phyloP scores from a whole-genome alignment of 805 yeast species.

The Blastobotrys peoriensis region DNA sequence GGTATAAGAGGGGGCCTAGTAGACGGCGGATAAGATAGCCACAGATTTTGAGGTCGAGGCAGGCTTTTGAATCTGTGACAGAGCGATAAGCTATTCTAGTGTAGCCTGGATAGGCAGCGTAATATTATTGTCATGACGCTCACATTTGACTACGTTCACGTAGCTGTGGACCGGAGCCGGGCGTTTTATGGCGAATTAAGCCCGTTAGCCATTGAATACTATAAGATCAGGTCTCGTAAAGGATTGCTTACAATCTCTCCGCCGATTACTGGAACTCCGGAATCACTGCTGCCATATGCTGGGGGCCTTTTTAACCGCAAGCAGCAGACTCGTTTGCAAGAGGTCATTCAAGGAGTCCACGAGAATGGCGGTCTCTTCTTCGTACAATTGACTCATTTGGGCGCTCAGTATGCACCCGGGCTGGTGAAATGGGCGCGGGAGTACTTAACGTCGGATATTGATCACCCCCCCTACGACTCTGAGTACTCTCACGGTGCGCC shows the following conservation, averaged over 20 bases:
- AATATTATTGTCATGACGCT: no score
- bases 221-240: not conserved
- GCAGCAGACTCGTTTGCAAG: conserved; percentile 77
- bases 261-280: not conserved
- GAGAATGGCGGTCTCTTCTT: conserved; percentile 32
- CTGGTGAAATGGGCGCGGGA: conserved; percentile 6
- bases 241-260: not conserved
- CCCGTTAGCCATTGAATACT: not conserved
- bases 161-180: not conserved
- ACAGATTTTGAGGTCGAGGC: no score
- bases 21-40: no score
- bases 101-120: no score
- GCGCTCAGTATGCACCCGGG: conserved; percentile 11
- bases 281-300: not conserved
- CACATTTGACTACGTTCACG: no score
- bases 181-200: not conserved
- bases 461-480: not conserved
- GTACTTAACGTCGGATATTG: not conserved
- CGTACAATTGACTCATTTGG: conserved; percentile 41
- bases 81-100: no score
- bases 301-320: conserved; percentile 58
- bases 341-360: conserved; percentile 40
- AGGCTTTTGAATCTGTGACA: no score
- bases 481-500: conserved; percentile 7
- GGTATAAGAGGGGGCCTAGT: no score